Conservation (phyloP, 805 yeast genomes). For the Kluyveromyces aestuarii region DNA sequence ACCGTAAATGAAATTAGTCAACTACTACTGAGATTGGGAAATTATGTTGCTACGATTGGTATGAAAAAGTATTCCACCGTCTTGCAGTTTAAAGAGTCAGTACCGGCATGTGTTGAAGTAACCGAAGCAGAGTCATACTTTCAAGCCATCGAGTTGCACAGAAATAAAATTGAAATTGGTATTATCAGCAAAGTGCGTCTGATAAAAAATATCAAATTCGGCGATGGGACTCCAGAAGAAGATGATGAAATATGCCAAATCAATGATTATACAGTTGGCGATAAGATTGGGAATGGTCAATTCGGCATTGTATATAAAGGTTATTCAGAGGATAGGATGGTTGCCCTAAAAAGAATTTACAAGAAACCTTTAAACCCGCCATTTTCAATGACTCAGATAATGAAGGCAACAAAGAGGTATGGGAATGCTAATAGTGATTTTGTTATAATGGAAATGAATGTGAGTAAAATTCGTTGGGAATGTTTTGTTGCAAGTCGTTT, state of each 20-base stretch:
- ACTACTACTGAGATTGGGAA: too few species aligned
- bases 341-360: conserved; percentile 24
- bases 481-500: conserved; percentile 15
- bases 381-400: conserved; percentile 24
- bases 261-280: conserved; percentile 12
- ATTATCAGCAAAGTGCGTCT: neutral
- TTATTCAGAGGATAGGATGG: conserved; percentile 4
- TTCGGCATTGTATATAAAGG: conserved; percentile 27
- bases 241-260: conserved; percentile 3
- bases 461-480: conserved; percentile 28
- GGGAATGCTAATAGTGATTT: conserved; percentile 18
- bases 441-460: conserved; percentile 20
- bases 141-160: neutral
- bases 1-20: neutral
- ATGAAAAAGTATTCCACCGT: neutral
- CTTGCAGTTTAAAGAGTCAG: neutral
- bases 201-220: neutral
- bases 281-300: conserved; percentile 24
- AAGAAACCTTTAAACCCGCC: conserved; percentile 21
- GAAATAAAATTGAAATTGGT: neutral
- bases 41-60: neutral
- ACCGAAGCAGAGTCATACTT: neutral
- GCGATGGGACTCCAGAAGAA: neutral
- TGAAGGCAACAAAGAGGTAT: conserved; percentile 21
- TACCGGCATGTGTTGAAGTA: neutral